Evolutionary conservation across 192 early-diverging fungal species (phyloP).

Genomic region (Geosiphon pyriformis): DNA sequence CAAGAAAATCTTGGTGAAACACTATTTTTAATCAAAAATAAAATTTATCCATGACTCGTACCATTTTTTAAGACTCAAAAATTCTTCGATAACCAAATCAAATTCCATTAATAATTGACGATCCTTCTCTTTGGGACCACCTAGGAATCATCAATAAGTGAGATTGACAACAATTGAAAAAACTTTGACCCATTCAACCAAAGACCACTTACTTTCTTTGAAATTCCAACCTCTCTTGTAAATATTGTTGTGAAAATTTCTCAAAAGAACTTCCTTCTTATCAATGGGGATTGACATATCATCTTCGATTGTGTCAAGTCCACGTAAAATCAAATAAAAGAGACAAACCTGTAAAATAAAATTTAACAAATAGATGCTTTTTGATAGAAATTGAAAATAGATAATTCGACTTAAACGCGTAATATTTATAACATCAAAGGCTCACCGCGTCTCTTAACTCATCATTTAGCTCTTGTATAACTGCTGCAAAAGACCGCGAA

Average conservation of each 20-base stretch:
- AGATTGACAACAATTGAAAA: not conserved
- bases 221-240: constrained; percentile 77
- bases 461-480: constrained; percentile 84
- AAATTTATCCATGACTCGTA: constrained; percentile 29
- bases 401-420: constrained; percentile 8
- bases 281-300: constrained; percentile 87
- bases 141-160: constrained; percentile 26
- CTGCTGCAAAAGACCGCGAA: constrained; percentile 92
- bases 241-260: constrained; percentile 75
- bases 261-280: constrained; percentile 71
- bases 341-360: constrained; percentile 69
- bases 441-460: constrained; percentile 69
- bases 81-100: constrained; percentile 85
- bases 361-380: not conserved
- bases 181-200: not conserved
- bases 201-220: constrained; percentile 53
- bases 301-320: constrained; percentile 97
- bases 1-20: not conserved
- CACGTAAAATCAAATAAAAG: constrained; percentile 94
- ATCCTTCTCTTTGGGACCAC: constrained; percentile 92
- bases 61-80: constrained; percentile 59
- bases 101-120: constrained; percentile 84
- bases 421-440: not conserved
- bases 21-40: not conserved
- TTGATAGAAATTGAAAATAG: not conserved